These are phyloP conservation scores for Colletotrichum sp. DNA, from an alignment of 2,329 filamentous ascomycete species.

Conservation along the genomic window DNA sequence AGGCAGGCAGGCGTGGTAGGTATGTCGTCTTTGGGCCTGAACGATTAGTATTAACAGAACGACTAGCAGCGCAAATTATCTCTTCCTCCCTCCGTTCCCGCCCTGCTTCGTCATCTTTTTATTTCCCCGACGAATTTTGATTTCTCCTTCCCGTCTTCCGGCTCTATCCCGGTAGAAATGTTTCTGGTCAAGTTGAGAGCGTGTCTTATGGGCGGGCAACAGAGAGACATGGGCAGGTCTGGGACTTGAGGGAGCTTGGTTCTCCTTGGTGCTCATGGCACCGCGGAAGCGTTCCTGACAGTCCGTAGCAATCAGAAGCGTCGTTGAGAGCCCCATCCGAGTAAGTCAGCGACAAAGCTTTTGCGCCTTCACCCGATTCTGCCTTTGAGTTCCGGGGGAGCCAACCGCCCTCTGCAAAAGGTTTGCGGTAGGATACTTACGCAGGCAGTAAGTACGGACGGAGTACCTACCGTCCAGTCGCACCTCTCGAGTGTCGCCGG, in stretches of 20 bases:
- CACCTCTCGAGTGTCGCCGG: not conserved
- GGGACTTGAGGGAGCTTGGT: not conserved
- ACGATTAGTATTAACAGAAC: not conserved
- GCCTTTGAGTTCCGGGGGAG: not conserved
- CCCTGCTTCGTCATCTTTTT: not conserved
- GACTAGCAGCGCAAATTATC: not conserved
- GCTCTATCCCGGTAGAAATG: slow-evolving; percentile 15
- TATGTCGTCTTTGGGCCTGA: not conserved
- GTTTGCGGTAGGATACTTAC: not conserved
- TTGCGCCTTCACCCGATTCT: slow-evolving; percentile 1
- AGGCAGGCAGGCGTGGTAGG: not conserved
- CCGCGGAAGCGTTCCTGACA: slow-evolving; percentile 17
- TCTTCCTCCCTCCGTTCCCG: not conserved
- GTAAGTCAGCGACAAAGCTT: slow-evolving; percentile 16
- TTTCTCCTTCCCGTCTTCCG: not conserved
- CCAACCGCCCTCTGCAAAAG: not conserved
- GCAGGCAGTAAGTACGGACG: not conserved
- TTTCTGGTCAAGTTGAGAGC: slow-evolving; percentile 12
- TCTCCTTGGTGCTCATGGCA: slow-evolving; percentile 10
- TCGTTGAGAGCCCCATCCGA: slow-evolving; percentile 6
- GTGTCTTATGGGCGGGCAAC: not conserved
- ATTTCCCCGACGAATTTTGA: not conserved
- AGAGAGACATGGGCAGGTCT: slow-evolving; percentile 13
- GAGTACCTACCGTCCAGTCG: not conserved
- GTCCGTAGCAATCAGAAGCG: slow-evolving; percentile 20